Percentiles rank a stretch among this genome's conserved stretches.
phyloP scores from a whole-genome alignment of 768 basidiomycete genomes.

The Panaeolus cyanescens region DNA sequence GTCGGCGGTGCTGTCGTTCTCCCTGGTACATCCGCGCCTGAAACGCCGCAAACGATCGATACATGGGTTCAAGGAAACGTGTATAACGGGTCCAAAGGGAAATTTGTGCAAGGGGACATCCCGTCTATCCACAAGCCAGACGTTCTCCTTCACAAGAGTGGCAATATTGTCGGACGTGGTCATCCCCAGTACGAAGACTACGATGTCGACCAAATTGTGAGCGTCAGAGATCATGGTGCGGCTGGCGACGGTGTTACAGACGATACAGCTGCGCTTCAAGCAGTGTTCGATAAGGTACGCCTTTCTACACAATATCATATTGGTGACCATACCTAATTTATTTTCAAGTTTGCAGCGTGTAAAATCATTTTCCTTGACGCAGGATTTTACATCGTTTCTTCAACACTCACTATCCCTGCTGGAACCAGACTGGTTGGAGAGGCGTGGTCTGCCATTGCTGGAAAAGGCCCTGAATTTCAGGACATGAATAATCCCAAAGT shows the following conservation, averaged over 20 bases:
- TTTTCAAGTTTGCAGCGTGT: constrained; percentile 57
- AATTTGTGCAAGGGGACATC: constrained; percentile 54
- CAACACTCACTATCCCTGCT: constrained; percentile 56
- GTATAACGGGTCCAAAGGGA: constrained; percentile 49
- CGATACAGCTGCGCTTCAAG: constrained; percentile 69
- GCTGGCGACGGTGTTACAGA: constrained; percentile 76
- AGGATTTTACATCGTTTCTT: constrained; percentile 55
- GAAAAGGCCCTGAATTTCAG: constrained; percentile 45
- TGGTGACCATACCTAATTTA: not conserved
- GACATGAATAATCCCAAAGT: constrained; percentile 42
- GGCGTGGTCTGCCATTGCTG: constrained; percentile 57
- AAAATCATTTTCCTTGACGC: constrained; percentile 84
- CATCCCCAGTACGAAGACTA: constrained; percentile 71
- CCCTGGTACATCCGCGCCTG: constrained; percentile 33
- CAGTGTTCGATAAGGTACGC: constrained; percentile 56
- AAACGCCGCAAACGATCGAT: constrained; percentile 52
- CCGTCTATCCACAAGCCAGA: constrained; percentile 51
- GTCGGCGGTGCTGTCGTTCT: constrained; percentile 55
- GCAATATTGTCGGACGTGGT: constrained; percentile 60
- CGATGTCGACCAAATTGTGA: constrained; percentile 65
- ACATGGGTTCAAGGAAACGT: constrained; percentile 82
- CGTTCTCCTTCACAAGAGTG: constrained; percentile 52
- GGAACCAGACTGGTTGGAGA: constrained; percentile 61
- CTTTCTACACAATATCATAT: not conserved
- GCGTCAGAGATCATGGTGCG: constrained; percentile 70